Evolutionary conservation across 2,329 filamentous ascomycete genomes (phyloP).

Genomic region (Diaporthe sp.): DNA sequence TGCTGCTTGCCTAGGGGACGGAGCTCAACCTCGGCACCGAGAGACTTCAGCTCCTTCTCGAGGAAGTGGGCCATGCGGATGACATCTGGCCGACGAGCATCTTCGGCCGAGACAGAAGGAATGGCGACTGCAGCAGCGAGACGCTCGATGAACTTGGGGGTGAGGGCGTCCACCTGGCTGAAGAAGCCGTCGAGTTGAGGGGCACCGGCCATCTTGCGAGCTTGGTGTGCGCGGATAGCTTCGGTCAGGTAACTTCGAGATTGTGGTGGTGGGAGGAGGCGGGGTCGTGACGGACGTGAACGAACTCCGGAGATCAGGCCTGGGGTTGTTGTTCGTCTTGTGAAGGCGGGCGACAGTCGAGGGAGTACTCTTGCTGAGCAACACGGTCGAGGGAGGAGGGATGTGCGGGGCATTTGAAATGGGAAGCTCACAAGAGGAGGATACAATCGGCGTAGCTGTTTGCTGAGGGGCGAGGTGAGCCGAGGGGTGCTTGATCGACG

Average conservation of each 20-base stretch:
- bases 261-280: conserved; percentile 31
- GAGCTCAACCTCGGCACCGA: conserved; percentile 90
- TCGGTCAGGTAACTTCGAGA: conserved; percentile 65
- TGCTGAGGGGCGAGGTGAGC: conserved; percentile 27
- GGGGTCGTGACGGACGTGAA: conserved; percentile 19
- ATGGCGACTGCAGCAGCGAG: conserved; percentile 95
- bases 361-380: conserved; percentile 31
- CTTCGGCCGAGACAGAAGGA: conserved; percentile 93
- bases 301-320: background rate
- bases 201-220: conserved; percentile 78
- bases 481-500: conserved; percentile 30
- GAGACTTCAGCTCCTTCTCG: conserved; percentile 81
- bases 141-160: conserved; percentile 88
- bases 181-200: conserved; percentile 93
- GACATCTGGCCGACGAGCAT: conserved; percentile 89
- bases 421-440: conserved; percentile 28
- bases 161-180: conserved; percentile 87
- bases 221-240: conserved; percentile 70
- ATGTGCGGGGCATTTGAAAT: conserved; percentile 62
- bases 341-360: conserved; percentile 19
- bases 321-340: conserved; percentile 9
- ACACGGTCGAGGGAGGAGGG: conserved; percentile 50
- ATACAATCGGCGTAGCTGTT: conserved; percentile 32
- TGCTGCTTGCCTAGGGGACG: conserved; percentile 92
- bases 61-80: conserved; percentile 97